Evolutionary conservation across 2,329 filamentous ascomycete species (phyloP).

Genomic region (Chaetomium sp.): DNA sequence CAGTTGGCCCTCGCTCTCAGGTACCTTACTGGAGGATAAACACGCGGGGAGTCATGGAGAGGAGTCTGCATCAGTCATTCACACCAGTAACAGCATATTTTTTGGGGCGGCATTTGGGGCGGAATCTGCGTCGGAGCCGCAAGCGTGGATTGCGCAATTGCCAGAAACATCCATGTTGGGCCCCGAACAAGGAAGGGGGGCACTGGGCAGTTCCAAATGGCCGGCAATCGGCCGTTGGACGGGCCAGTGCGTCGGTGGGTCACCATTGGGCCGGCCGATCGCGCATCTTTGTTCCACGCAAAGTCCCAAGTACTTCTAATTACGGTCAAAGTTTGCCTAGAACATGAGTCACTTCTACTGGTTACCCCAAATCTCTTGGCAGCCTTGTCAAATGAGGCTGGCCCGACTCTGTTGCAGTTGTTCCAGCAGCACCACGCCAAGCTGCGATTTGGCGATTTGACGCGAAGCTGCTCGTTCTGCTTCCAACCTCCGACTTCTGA

Average conservation of each 20-base stretch:
- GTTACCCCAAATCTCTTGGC: conserved; percentile 17
- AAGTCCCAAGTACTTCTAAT: neutral
- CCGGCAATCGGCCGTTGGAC: conserved; percentile 34
- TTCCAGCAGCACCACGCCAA: conserved; percentile 15
- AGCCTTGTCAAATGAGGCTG: conserved; percentile 32
- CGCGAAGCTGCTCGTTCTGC: conserved; percentile 25
- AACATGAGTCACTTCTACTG: neutral
- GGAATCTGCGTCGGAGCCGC: conserved; percentile 26
- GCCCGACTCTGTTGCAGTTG: conserved; percentile 5
- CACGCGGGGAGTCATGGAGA: conserved; percentile 9
- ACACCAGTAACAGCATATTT: conserved; percentile 5
- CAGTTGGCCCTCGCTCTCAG: neutral
- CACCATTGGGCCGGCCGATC: conserved; percentile 16
- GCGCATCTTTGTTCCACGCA: conserved; percentile 2
- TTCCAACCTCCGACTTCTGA: conserved; percentile 13
- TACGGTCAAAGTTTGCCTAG: neutral
- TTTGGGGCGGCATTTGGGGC: conserved; percentile 12
- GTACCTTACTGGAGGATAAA: neutral
- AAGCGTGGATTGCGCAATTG: conserved; percentile 37
- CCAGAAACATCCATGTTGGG: conserved; percentile 16
- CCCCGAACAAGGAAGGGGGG: neutral
- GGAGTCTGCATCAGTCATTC: neutral
- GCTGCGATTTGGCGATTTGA: conserved; percentile 30
- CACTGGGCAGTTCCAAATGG: neutral
- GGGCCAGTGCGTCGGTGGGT: conserved; percentile 13